Base-by-base conservation (phyloP, 164 flowering plant species). In the Chloranthus sessilifolius region DNA sequence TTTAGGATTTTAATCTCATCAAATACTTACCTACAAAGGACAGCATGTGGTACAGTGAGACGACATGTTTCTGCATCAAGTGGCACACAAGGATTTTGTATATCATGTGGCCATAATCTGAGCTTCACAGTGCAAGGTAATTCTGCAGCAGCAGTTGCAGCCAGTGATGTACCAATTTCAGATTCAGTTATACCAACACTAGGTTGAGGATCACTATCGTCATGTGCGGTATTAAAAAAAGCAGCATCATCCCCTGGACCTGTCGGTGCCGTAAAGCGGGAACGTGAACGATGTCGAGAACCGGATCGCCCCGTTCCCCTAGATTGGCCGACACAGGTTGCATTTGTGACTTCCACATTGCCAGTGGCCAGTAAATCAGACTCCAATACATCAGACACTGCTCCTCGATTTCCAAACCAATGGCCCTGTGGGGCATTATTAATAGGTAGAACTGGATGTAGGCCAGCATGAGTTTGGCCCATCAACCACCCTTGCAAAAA, bases 11-110 rank as follows among this genome's bases (percentile, higher is more conserved):
- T 31, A 36, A 36, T 12, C 22, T n/a, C n/a, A n/a, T n/a, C n/a
- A n/a, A n/a, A n/a, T n/a, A n/a, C n/a, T n/a, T 81, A 84, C 99
- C 99, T 94, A 52, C 99, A 94, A 64, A 94, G 99, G 24, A 94
- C 99, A 21, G 96, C 99, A 77, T 94, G 99, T 15, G 96, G 90
- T 58, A 94, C 79, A 17, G 70, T 76, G 56, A 94, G 65, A 15
- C 88, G 78, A 46, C 96, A 86, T 59, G 53, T 75, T 7, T 80
- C 90, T 25, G 74, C 53, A 66, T 71, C 79, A 52, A 94, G 96
- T 4, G 50, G 66, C 7, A 74, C 75, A 74, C 95, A 83, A 7
- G 97, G 95, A 63, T 80, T 69, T 63, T 83, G 81, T 37, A 83
- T 65, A 58, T 89, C 86, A 75, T 87, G 85, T 16, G 81, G 65